Conservation (phyloP, 495 filamentous ascomycete species). For the Xylaria sp. region DNA sequence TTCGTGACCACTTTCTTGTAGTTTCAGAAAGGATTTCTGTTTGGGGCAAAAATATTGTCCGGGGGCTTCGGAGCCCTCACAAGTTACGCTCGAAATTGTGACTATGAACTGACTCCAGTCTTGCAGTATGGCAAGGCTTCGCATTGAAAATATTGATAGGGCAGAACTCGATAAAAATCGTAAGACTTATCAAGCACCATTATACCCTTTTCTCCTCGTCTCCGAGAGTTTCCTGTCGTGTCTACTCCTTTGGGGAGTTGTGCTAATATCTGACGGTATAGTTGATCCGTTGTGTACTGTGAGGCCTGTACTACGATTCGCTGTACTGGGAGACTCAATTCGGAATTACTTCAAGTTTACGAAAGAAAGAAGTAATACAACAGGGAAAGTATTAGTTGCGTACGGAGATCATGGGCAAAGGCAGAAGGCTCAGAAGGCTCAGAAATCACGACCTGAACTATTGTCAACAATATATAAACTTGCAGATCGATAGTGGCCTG, state of each 20-base stretch:
- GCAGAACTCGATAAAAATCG: background rate
- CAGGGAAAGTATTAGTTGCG: background rate
- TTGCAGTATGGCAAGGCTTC: background rate
- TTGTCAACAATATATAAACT: background rate
- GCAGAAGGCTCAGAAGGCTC: background rate
- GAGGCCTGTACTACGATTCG: background rate
- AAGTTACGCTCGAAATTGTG: background rate
- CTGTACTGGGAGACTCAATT: background rate
- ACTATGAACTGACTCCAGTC: background rate
- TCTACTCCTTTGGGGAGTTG: background rate
- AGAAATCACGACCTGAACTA: background rate
- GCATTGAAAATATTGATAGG: background rate
- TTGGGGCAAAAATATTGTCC: background rate
- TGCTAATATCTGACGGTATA: background rate
- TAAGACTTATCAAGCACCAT: background rate
- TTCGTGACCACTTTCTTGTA: background rate
- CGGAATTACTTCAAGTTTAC: background rate
- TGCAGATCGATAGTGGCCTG: background rate
- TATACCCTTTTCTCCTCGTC: background rate
- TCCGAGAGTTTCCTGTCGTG: background rate
- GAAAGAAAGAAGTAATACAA: background rate
- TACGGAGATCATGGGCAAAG: background rate
- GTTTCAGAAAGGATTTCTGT: background rate
- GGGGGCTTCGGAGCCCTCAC: background rate
- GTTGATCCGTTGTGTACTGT: background rate